Conservation (phyloP, 2,329 filamentous ascomycete species). For the Talaromyces marneffei region DNA sequence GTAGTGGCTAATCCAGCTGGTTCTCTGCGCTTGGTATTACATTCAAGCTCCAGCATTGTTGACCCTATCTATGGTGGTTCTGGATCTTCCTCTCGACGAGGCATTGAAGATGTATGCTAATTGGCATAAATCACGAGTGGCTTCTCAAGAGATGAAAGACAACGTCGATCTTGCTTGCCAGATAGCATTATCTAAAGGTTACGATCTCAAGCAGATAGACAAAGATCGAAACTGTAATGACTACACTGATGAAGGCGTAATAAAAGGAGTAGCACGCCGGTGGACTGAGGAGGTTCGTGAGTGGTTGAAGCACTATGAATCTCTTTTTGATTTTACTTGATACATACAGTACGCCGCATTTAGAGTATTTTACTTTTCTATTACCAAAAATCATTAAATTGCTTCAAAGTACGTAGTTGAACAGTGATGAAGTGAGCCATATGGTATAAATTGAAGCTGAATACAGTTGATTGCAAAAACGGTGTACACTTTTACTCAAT, state of each 20-base stretch:
- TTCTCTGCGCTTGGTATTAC: not conserved
- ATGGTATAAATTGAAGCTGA: too few species aligned
- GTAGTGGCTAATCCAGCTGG: not conserved
- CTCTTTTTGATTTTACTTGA: not conserved
- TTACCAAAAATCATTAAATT: too few species aligned
- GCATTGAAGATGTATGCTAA: not conserved
- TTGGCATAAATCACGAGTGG: not conserved
- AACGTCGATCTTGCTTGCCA: not conserved
- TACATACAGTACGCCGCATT: not conserved
- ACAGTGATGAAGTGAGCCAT: too few species aligned
- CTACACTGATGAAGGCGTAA: not conserved
- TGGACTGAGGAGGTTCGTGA: not conserved
- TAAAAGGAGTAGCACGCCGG: not conserved
- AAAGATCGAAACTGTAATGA: not conserved
- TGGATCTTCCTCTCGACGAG: not conserved
- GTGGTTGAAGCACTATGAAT: not conserved
- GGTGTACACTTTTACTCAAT: too few species aligned
- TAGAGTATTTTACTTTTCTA: too few species aligned
- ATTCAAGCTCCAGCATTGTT: not conserved
- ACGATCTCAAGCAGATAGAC: not conserved
- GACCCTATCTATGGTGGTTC: not conserved
- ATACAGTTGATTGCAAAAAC: too few species aligned
- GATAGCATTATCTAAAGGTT: not conserved
- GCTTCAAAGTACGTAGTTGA: too few species aligned
- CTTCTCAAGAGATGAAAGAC: slow-evolving; percentile 1